These are phyloP conservation scores for Phialophora macrospora DNA, from an alignment of 2,329 filamentous ascomycete genomes.

Conservation along the genomic window DNA sequence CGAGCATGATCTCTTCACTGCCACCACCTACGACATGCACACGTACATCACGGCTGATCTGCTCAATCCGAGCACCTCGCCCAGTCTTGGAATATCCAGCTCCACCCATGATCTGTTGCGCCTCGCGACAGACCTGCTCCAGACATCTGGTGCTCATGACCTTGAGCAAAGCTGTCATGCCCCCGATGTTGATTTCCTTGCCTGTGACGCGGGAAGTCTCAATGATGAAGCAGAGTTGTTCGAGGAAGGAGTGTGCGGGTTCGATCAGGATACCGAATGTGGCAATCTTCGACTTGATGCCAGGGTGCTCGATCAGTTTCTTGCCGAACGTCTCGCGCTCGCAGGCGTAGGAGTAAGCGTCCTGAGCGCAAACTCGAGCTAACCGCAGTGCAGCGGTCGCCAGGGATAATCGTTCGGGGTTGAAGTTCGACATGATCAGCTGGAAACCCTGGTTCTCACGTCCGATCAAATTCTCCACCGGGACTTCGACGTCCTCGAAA, in stretches of 20 bases:
- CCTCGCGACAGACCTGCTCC: conserved; percentile 60
- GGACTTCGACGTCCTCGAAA: conserved; percentile 76
- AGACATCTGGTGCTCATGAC: conserved; percentile 62
- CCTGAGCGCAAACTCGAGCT: conserved; percentile 63
- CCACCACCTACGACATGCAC: conserved; percentile 69
- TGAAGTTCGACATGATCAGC: conserved; percentile 80
- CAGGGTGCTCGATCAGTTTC: conserved; percentile 72
- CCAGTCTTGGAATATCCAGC: conserved; percentile 73
- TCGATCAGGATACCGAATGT: conserved; percentile 72
- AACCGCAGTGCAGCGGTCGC: conserved; percentile 67
- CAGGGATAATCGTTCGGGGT: conserved; percentile 74
- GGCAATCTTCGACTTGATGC: conserved; percentile 72
- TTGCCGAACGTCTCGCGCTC: conserved; percentile 73
- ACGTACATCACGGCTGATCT: conserved; percentile 67
- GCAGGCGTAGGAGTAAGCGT: conserved; percentile 67
- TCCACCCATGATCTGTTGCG: conserved; percentile 67
- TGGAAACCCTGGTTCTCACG: conserved; percentile 72
- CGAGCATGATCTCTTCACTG: conserved; percentile 73
- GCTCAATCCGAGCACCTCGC: conserved; percentile 72
- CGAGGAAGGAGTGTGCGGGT: conserved; percentile 71
- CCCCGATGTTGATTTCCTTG: conserved; percentile 63
- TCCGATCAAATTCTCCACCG: conserved; percentile 71
- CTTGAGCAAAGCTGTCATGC: conserved; percentile 73
- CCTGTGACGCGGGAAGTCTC: conserved; percentile 57
- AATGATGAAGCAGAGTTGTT: conserved; percentile 50